phyloP scores from a whole-genome alignment of 2,329 filamentous ascomycete genomes.

The Aspergillus glaucus region DNA sequence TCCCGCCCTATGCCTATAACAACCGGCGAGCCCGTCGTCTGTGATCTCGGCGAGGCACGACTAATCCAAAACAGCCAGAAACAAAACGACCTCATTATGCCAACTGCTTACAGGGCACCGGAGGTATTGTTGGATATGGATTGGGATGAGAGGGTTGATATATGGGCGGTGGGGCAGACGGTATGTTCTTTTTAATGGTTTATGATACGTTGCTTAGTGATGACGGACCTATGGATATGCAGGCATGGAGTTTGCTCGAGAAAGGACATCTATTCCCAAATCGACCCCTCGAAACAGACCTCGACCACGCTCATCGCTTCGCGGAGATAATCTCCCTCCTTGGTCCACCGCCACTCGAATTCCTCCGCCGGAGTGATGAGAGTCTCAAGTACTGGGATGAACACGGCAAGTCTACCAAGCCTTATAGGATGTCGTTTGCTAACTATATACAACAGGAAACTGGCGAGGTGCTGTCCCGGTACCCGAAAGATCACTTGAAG shows the following conservation, averaged over 20 bases:
- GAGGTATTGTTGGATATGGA: slow-evolving; percentile 39
- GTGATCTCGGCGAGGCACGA: slow-evolving; percentile 43
- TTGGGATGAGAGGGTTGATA: slow-evolving; percentile 41
- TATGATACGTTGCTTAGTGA: background rate
- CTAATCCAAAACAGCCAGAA: slow-evolving; percentile 20
- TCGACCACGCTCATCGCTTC: slow-evolving; percentile 34
- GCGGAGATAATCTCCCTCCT: slow-evolving; percentile 40
- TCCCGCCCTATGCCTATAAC: slow-evolving; percentile 30
- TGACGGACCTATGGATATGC: background rate
- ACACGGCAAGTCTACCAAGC: slow-evolving; percentile 17
- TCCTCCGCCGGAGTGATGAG: slow-evolving; percentile 21
- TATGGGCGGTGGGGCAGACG: slow-evolving; percentile 45
- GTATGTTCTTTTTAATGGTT: slow-evolving; percentile 22
- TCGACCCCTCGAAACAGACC: slow-evolving; percentile 23
- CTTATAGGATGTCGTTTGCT: slow-evolving; percentile 2
- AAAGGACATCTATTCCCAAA: slow-evolving; percentile 35
- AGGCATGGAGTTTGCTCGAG: slow-evolving; percentile 41
- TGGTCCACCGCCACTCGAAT: slow-evolving; percentile 30
- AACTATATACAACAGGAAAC: slow-evolving; percentile 10
- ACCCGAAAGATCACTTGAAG: slow-evolving; percentile 20
- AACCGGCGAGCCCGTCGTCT: slow-evolving; percentile 32
- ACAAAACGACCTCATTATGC: slow-evolving; percentile 19
- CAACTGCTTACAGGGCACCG: slow-evolving; percentile 14
- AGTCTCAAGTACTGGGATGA: slow-evolving; percentile 32
- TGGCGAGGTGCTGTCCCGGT: slow-evolving; percentile 18